Conservation (phyloP, 345 rosid genomes). For the Eucalyptus polyanthemos region DNA sequence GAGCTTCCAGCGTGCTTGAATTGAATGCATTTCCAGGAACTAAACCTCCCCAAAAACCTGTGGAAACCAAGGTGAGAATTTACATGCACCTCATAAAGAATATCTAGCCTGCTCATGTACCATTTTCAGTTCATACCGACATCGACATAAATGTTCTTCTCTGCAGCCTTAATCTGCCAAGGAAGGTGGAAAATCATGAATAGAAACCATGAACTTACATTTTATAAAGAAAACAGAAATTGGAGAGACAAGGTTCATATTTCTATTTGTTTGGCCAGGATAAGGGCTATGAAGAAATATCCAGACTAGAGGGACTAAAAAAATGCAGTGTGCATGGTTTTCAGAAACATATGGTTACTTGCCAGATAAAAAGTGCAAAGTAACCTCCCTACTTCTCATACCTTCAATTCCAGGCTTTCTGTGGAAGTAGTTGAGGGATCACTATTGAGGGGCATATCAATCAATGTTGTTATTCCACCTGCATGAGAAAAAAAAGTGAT, state of each 20-base stretch:
- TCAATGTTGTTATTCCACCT: conserved; percentile 85
- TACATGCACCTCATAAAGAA: neutral
- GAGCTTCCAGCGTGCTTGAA: conserved; percentile 53
- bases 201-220: neutral
- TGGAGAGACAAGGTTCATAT: neutral
- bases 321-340: neutral
- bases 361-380: neutral
- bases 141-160: conserved; percentile 64
- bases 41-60: conserved; percentile 99
- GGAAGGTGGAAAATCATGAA: neutral
- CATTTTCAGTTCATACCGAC: conserved; percentile 51
- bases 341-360: neutral
- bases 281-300: neutral
- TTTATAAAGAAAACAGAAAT: neutral
- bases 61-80: neutral
- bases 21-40: conserved; percentile 91
- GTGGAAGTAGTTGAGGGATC: conserved; percentile 70
- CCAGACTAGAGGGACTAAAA: neutral
- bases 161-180: conserved; percentile 61
- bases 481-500: neutral
- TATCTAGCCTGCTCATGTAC: neutral
- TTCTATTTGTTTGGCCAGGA: neutral
- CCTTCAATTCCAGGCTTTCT: conserved; percentile 82
- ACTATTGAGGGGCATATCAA: conserved; percentile 92
- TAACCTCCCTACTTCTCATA: neutral